Percentiles rank a stretch among this genome's conserved stretches.
phyloP scores from a whole-genome alignment of 2,329 filamentous ascomycete species.

The Alternaria novae-zelandiae region DNA sequence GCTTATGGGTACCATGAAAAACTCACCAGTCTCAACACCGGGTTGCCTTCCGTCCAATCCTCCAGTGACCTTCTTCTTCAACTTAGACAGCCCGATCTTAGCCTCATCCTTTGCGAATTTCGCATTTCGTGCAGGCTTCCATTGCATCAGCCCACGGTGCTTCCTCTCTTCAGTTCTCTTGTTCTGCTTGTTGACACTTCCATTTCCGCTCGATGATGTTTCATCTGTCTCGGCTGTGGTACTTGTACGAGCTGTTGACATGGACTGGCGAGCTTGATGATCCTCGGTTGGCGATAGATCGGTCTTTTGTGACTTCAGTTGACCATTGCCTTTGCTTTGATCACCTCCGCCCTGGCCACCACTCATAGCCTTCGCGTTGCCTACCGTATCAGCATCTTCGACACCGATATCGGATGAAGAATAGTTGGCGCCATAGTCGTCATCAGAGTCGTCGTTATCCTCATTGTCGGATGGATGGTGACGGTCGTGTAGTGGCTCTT shows the following conservation, averaged over 20 bases:
- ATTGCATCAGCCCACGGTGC: slow-evolving; percentile 92
- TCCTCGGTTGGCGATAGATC: slow-evolving; percentile 35
- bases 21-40: slow-evolving; percentile 75
- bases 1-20: slow-evolving; percentile 8
- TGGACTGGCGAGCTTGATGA: slow-evolving; percentile 28
- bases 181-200: slow-evolving; percentile 71
- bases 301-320: slow-evolving; percentile 34
- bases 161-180: slow-evolving; percentile 78
- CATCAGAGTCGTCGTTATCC: slow-evolving; percentile 48
- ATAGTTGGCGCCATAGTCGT: slow-evolving; percentile 46
- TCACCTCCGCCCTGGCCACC: slow-evolving; percentile 22
- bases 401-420: slow-evolving; percentile 63
- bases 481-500: slow-evolving; percentile 60
- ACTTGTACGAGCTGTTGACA: slow-evolving; percentile 36
- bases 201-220: slow-evolving; percentile 58
- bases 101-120: slow-evolving; percentile 89
- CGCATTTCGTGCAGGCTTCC: slow-evolving; percentile 85
- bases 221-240: slow-evolving; percentile 26
- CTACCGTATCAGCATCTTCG: slow-evolving; percentile 57
- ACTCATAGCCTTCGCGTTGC: slow-evolving; percentile 29
- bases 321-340: slow-evolving; percentile 21
- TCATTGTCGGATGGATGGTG: slow-evolving; percentile 55
- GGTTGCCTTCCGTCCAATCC: slow-evolving; percentile 80
- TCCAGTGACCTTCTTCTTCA: slow-evolving; percentile 76
- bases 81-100: slow-evolving; percentile 75